Conservation (phyloP, 768 basidiomycete genomes). For the Cystofilobasidium bisporidii region DNA sequence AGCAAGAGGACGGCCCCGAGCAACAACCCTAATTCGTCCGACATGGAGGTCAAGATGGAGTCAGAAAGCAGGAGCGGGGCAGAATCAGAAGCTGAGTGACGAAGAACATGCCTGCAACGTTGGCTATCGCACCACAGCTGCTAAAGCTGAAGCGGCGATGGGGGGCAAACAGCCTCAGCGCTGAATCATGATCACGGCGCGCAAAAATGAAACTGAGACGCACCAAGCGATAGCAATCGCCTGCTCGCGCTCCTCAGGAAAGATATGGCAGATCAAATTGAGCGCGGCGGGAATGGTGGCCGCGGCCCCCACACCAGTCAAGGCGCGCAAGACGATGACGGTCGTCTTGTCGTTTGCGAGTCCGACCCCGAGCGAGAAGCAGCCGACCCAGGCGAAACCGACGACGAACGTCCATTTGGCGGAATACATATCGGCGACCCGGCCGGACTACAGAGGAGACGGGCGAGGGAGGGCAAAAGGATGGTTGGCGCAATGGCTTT, state of each 20-base stretch:
- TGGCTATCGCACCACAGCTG: background rate
- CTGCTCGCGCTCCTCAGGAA: slow-evolving; percentile 30
- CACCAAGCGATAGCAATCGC: slow-evolving; percentile 28
- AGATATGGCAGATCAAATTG: slow-evolving; percentile 32
- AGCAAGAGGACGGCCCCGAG: slow-evolving; percentile 29
- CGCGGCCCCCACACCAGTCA: slow-evolving; percentile 48
- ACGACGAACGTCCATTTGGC: slow-evolving; percentile 41
- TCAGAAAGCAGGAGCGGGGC: too few relatives aligned
- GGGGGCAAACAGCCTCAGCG: slow-evolving; percentile 29
- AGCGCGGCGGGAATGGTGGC: slow-evolving; percentile 48
- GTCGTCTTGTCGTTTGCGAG: slow-evolving; percentile 46
- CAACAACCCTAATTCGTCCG: too few relatives aligned
- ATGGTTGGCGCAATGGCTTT: background rate
- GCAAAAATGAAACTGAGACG: slow-evolving; percentile 26
- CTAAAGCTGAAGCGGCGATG: slow-evolving; percentile 5
- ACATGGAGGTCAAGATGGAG: too few relatives aligned
- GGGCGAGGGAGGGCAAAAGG: too few relatives aligned
- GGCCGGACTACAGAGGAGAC: slow-evolving; percentile 33
- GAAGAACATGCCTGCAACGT: slow-evolving; percentile 26
- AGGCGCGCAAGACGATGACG: slow-evolving; percentile 48
- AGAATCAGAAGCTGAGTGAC: too few relatives aligned
- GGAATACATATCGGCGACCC: slow-evolving; percentile 35
- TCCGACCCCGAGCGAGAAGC: slow-evolving; percentile 46
- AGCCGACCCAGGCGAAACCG: slow-evolving; percentile 45
- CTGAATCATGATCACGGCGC: slow-evolving; percentile 27